These are phyloP conservation scores for Thalassiosira profunda DNA, from an alignment of 108 stramenopile genomes.

Conservation along the genomic window DNA sequence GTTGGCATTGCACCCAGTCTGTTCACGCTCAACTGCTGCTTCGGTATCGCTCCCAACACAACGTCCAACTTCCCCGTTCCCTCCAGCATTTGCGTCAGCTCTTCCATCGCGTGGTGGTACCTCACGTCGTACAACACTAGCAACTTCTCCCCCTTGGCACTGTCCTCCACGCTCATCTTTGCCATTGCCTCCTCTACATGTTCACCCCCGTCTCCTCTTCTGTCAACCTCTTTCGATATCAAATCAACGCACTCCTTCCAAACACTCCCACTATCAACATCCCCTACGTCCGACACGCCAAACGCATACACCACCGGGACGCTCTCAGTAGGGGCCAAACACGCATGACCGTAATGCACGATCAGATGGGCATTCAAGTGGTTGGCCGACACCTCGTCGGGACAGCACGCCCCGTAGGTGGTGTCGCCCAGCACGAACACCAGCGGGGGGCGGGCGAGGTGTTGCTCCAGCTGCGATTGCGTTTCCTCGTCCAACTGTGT, in stretches of 20 bases:
- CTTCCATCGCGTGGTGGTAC: conserved; percentile 82
- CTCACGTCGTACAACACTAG: conserved; percentile 83
- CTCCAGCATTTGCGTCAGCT: conserved; percentile 49
- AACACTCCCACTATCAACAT: too few species aligned
- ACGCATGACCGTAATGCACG: conserved; percentile 95
- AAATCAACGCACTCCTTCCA: conserved; percentile 22
- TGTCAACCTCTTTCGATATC: conserved; percentile 3
- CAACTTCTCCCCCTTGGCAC: conserved; percentile 19
- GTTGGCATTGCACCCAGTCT: too few species aligned
- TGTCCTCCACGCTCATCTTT: too few species aligned
- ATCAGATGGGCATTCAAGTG: conserved; percentile 93
- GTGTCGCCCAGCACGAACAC: conserved; percentile 96
- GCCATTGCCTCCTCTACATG: too few species aligned
- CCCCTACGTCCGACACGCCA: conserved; percentile 43
- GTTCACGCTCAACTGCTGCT: conserved; percentile 9
- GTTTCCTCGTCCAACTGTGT: not conserved
- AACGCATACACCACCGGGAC: conserved; percentile 82
- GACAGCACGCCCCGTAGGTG: conserved; percentile 94
- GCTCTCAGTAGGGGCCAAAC: conserved; percentile 60
- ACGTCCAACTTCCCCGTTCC: conserved; percentile 18
- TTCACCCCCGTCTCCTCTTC: conserved; percentile 1
- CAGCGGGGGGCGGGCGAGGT: conserved; percentile 46
- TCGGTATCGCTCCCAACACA: conserved; percentile 35
- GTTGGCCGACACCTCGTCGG: conserved; percentile 93
- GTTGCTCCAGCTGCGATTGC: conserved; percentile 5